Conservation (phyloP, 2,329 filamentous ascomycete genomes). For the Colletotrichum phormii region DNA sequence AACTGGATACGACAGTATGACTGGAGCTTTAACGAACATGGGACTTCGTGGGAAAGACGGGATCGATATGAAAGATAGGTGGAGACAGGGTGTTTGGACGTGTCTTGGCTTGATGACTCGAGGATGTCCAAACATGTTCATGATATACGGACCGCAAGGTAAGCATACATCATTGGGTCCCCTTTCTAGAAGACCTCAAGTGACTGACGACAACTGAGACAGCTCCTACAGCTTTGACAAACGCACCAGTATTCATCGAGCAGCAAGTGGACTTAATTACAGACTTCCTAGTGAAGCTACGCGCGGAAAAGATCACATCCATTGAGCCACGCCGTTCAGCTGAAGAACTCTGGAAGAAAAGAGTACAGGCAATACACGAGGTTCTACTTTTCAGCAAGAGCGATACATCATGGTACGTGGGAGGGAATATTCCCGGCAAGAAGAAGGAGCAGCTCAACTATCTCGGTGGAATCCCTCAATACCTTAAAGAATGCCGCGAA, state of each 20-base stretch:
- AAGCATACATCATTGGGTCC: conserved; percentile 1
- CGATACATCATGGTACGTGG: conserved; percentile 40
- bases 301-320: conserved; percentile 13
- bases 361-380: conserved; percentile 34
- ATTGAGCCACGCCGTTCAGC: conserved; percentile 36
- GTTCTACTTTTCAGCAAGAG: conserved; percentile 35
- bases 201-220: background rate
- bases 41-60: conserved; percentile 45
- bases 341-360: conserved; percentile 33
- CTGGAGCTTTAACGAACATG: conserved; percentile 46
- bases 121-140: conserved; percentile 39
- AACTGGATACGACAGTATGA: conserved; percentile 49
- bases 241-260: conserved; percentile 35
- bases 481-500: conserved; percentile 33
- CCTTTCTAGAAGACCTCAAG: background rate
- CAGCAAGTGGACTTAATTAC: conserved; percentile 37
- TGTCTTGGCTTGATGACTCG: conserved; percentile 41
- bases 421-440: conserved; percentile 41
- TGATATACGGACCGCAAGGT: conserved; percentile 42
- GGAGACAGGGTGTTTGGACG: conserved; percentile 46
- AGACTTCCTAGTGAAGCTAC: conserved; percentile 31
- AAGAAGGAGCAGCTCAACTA: conserved; percentile 39
- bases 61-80: conserved; percentile 44
- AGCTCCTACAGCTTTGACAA: conserved; percentile 39
- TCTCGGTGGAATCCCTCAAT: conserved; percentile 30